Conservation (phyloP, 139 green algal genomes). For the Raphidocelis subcapitata region DNA sequence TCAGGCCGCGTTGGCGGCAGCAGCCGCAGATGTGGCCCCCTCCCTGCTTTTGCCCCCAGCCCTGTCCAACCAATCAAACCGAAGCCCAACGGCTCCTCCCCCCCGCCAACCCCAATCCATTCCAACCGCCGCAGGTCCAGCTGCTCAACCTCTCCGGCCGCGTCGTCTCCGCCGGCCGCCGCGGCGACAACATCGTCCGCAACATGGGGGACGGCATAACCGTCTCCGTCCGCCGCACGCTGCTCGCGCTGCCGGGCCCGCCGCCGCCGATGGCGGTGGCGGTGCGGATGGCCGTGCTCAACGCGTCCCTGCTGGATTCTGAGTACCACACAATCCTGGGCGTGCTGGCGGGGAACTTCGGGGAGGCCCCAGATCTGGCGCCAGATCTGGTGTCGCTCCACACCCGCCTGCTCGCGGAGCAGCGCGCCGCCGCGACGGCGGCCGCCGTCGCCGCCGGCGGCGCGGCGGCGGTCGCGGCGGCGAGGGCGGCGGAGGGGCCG, state of each 20-base stretch:
- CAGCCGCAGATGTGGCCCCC: no score
- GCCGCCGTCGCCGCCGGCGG: not conserved
- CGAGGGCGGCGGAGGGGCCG: no score
- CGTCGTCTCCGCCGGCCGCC: constrained; percentile 27
- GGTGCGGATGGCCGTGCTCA: constrained; percentile 60
- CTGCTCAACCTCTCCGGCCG: constrained; percentile 48
- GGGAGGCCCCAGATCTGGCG: constrained; percentile 15
- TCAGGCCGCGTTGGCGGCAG: no score
- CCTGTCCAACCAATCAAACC: no score
- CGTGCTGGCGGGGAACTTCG: constrained; percentile 68
- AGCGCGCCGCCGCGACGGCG: constrained; percentile 11
- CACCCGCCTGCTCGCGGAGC: constrained; percentile 12
- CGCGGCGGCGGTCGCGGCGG: not conserved
- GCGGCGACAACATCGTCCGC: constrained; percentile 64
- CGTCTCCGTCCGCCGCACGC: constrained; percentile 42
- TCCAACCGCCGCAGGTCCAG: constrained; percentile 33
- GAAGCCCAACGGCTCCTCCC: no score
- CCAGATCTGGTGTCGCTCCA: constrained; percentile 16
- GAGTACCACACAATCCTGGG: constrained; percentile 77
- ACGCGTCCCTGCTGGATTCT: constrained; percentile 51
- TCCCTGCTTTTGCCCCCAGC: no score
- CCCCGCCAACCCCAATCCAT: no score
- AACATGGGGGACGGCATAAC: constrained; percentile 43
- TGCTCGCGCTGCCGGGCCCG: constrained; percentile 40
- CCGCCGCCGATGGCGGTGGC: constrained; percentile 39